Evolutionary conservation across 345 rosid species (phyloP).

Genomic region (Dovyalis caffra): DNA sequence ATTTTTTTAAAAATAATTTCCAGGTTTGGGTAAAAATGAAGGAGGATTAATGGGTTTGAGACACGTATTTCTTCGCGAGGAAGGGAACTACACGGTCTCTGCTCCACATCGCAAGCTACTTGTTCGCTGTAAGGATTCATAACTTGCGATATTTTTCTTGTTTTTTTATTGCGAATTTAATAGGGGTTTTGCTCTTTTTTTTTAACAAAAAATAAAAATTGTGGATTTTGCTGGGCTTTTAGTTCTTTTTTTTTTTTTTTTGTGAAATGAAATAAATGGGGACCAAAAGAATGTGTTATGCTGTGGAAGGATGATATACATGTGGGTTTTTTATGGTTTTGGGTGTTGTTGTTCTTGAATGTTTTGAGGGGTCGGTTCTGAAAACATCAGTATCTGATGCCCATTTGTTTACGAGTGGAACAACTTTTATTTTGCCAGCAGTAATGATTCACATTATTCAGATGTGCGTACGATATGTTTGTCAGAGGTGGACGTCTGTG

Average conservation of each 20-base stretch:
- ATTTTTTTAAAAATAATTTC: background rate
- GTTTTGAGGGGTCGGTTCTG: background rate
- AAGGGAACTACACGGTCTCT: slow-evolving; percentile 7
- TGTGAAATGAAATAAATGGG: background rate
- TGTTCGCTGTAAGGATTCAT: slow-evolving; percentile 6
- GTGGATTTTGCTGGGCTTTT: background rate
- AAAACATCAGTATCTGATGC: background rate
- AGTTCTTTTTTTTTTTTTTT: background rate
- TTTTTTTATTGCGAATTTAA: background rate
- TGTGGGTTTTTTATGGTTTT: background rate
- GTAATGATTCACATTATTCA: background rate
- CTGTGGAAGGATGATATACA: background rate
- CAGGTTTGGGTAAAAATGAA: slow-evolving; percentile 12
- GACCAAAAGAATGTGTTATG: background rate
- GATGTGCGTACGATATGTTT: slow-evolving; percentile 30
- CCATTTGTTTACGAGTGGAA: slow-evolving; percentile 20
- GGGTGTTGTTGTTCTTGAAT: background rate
- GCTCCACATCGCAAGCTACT: slow-evolving; percentile 58
- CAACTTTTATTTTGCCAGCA: background rate
- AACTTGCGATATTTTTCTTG: background rate
- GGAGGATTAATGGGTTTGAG: slow-evolving; percentile 4
- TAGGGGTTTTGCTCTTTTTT: background rate
- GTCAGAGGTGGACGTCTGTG: slow-evolving; percentile 48
- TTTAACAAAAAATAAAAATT: background rate
- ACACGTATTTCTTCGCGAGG: background rate